phyloP scores from a whole-genome alignment of 208 protist species.

The Leptomonas seymouri region DNA sequence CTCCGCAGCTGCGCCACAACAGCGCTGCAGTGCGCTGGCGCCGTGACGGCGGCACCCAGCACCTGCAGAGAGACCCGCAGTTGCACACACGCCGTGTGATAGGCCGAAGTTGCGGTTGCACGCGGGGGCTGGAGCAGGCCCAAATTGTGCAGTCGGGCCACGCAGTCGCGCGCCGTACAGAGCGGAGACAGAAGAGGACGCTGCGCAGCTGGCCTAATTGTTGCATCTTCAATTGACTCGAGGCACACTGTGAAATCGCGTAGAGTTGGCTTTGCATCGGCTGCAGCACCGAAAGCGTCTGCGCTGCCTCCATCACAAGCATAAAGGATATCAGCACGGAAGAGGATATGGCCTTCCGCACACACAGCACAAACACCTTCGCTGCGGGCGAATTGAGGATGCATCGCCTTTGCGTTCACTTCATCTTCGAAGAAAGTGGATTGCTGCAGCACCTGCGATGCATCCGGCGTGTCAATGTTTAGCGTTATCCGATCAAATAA shows the following conservation, averaged over 20 bases:
- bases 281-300: background rate
- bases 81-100: conserved; percentile 1
- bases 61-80: conserved; percentile 7
- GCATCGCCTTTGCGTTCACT: background rate
- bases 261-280: background rate
- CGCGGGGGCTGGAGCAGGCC: conserved; percentile 18
- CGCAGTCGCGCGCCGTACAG: conserved; percentile 12
- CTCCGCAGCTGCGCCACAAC: conserved; percentile 12
- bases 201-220: background rate
- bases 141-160: conserved; percentile 12
- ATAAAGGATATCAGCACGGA: background rate
- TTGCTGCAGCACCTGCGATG: background rate
- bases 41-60: background rate
- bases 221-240: conserved; percentile 1
- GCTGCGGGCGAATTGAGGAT: background rate
- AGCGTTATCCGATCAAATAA: background rate
- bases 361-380: conserved; percentile 12
- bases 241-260: conserved; percentile 1
- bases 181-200: background rate
- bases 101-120: background rate
- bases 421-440: conserved; percentile 10
- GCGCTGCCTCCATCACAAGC: background rate
- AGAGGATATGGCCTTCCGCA: conserved; percentile 17
- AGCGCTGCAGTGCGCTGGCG: background rate
- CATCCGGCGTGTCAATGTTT: background rate